Evolutionary conservation across 2,329 filamentous ascomycete species (phyloP), one percentile per base, ranked within the genome.

Genomic region (Grosmannia huntii): DNA sequence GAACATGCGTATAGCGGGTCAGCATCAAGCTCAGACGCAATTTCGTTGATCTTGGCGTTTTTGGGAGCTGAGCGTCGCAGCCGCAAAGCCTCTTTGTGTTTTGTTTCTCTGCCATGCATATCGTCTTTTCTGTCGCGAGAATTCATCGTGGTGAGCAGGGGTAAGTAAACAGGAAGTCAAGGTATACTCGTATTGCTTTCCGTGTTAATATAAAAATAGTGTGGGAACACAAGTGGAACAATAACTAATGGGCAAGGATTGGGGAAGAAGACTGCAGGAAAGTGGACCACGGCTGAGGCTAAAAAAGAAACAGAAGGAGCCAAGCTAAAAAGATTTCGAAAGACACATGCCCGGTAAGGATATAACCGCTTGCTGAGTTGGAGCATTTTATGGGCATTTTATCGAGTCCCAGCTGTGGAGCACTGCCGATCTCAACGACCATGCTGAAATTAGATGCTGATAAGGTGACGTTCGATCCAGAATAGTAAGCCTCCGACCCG

Each of bases 401-500:
- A 25, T 41, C n/a, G 1, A 57, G 6, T n/a, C 12, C n/a, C 21
- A 57, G 49, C 1, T 21, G 21, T 41, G 57, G 57, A 4, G 57
- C 51, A 5, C 4, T n/a, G 23, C 57, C 57, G 44, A 41, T 23
- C 12, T 23, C 41, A 7, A 58, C 14, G 12, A 23, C 14, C 52
- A 58, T 50, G 25, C 33, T 51, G 23, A 50, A 58, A 53, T 55
- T 50, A 21, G 52, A 49, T 2, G 57, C 57, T 5, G 57, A 51
- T 14, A 59, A 44, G 7, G 57, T 59, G 12, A 59, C 48, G 27
- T 59, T 59, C 5, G 31, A 12, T 19, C 12, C 16, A 3, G 53
- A 31, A 21, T 46, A 28, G n/a, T 59, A 59, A 4, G 57, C 53
- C 36, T 59, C 57, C 2, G 53, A 46, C 5, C 57, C 57, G n/a